These are phyloP conservation scores for Aurantiochytrium sp. DNA, from an alignment of 108 stramenopile genomes.

Conservation along the genomic window DNA sequence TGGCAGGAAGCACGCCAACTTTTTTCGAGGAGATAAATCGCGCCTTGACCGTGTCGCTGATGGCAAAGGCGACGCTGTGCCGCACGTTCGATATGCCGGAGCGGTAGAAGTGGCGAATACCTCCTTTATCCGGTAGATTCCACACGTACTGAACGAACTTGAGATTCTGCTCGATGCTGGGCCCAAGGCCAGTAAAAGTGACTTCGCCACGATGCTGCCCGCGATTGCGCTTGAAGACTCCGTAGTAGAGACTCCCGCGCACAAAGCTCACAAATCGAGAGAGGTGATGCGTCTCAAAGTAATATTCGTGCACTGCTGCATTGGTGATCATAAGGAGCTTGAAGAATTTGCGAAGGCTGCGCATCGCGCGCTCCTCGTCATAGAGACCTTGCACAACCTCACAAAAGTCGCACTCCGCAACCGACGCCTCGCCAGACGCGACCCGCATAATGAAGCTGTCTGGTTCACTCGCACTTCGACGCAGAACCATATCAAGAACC, in stretches of 20 bases:
- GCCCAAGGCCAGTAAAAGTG: background rate
- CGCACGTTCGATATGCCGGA: background rate
- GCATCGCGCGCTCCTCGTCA: background rate
- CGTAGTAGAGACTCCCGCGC: background rate
- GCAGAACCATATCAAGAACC: background rate
- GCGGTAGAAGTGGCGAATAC: background rate
- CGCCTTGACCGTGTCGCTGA: background rate
- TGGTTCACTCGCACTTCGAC: background rate
- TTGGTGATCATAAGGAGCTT: background rate
- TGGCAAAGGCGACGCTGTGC: background rate
- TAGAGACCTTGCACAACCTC: background rate
- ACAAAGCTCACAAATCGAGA: background rate
- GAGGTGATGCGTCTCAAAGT: background rate
- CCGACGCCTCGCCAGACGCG: background rate
- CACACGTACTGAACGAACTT: background rate
- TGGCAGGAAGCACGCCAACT: background rate
- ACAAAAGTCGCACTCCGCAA: background rate
- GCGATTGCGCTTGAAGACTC: background rate
- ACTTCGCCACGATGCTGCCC: background rate
- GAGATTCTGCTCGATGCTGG: background rate
- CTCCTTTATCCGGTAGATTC: background rate
- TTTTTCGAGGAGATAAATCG: background rate
- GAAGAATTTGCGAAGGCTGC: background rate
- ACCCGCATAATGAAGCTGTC: background rate
- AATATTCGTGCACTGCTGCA: background rate